These are phyloP conservation scores for Blastomyces emzantsi DNA, from an alignment of 2,329 filamentous ascomycete species.

Conservation along the genomic window DNA sequence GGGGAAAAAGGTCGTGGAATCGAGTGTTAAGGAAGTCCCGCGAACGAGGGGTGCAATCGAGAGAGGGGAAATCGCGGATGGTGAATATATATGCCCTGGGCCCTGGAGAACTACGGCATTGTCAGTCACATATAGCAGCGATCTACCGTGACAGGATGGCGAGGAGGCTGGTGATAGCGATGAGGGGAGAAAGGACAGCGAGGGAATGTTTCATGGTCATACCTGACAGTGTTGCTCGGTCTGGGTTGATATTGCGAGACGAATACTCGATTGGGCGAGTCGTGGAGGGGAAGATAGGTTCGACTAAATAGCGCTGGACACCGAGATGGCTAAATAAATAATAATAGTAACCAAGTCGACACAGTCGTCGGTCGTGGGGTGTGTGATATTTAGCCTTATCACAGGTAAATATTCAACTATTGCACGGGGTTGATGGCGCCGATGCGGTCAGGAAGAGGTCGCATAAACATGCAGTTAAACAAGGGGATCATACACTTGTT, in stretches of 20 bases:
- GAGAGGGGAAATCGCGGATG: background rate
- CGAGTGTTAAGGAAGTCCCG: background rate
- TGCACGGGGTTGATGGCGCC: background rate
- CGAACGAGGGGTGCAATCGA: background rate
- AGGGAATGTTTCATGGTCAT: background rate
- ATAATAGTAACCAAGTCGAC: background rate
- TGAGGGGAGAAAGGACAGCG: background rate
- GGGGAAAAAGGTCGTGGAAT: background rate
- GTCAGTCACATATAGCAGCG: background rate
- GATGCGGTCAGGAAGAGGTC: background rate
- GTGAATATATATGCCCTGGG: conserved; percentile 3
- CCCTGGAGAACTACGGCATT: conserved; percentile 4
- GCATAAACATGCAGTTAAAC: background rate
- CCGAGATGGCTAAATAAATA: too few relatives aligned
- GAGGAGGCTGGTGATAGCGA: background rate
- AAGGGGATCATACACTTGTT: background rate
- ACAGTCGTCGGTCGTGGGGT: background rate
- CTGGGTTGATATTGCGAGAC: background rate
- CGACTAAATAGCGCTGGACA: background rate
- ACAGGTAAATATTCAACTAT: background rate
- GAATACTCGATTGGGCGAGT: background rate
- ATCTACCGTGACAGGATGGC: background rate
- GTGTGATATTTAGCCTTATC: background rate
- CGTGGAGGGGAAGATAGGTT: background rate
- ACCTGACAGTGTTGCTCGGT: background rate